Base-by-base conservation (phyloP, 2,329 filamentous ascomycete species). In the Orbilia brochopaga region DNA sequence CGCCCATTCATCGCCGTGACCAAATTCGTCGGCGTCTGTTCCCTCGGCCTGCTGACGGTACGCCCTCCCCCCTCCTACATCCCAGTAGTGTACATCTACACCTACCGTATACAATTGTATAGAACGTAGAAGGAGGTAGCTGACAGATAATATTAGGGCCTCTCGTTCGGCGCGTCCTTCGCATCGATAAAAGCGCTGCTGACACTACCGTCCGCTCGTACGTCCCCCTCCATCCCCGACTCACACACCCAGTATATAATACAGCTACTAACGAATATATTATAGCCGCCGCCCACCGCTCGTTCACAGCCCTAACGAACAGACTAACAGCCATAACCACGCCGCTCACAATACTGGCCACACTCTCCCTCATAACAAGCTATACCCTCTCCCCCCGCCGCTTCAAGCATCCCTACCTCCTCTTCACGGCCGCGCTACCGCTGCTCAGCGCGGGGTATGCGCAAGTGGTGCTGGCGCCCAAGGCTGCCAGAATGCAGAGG, bases 21-120 rank as follows among this genome's bases (percentile, higher is more conserved):
- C 21, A 72, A 72, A 13, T 72, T 72, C 27, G 60, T 72, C 60
- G 67, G 67, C 42, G 67, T 72, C 42, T 60, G 60, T n/a, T 72
- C 67, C 11, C 67, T 72, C 7, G 67, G 67, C 2, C 35, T 72
- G 7, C 55, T 72, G 2, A 72, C 67, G 19, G 67, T 72, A 65
- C 37, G 67, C 21, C 44, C 10, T 3, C 2, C 23, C 23, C 61
- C 55, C 30, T 35, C 46, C 30, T 32, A 24, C 48, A 40, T n/a
- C 35, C 19, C 13, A n/a, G 2, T 21, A 58, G 11, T 8, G n/a
- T 7, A n/a, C 4, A 57, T 27, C 46, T 21, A 8, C n/a, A 32
- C 17, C 40, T 6, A 62, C 37, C n/a, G n/a, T n/a, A n/a, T n/a
- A n/a, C n/a, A n/a, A n/a, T n/a, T n/a, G n/a, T n/a, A n/a, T n/a